These are phyloP conservation scores for Gleditsia sinensis DNA, from an alignment of 306 rosid species.

Conservation along the genomic window DNA sequence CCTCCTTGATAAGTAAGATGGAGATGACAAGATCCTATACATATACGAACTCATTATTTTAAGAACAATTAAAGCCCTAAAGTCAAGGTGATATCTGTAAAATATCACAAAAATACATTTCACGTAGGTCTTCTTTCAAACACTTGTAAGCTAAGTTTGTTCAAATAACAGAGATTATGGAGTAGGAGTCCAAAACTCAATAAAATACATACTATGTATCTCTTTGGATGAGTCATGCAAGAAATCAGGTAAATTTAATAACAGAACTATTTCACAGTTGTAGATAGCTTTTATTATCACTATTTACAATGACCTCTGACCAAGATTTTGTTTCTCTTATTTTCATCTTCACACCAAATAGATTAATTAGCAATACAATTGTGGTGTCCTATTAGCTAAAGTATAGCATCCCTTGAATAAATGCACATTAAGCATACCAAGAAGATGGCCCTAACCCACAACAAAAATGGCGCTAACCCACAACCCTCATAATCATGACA, in stretches of 20 bases:
- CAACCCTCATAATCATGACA: not conserved
- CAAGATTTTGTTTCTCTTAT: not conserved
- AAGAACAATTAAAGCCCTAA: not conserved
- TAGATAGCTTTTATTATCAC: not conserved
- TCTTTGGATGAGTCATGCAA: not conserved
- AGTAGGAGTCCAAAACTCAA: not conserved
- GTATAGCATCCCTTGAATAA: not conserved
- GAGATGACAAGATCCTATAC: not conserved
- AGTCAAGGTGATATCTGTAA: not conserved
- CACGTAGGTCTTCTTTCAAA: conserved; percentile 21
- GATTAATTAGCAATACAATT: not conserved
- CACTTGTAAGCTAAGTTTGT: conserved; percentile 22
- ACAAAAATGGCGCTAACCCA: not conserved
- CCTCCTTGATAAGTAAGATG: not conserved
- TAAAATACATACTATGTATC: not conserved
- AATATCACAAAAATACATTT: not conserved
- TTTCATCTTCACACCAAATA: not conserved
- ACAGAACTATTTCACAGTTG: not conserved
- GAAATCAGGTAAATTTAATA: not conserved
- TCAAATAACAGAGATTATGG: not conserved
- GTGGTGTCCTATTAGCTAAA: not conserved
- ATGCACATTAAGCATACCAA: not conserved
- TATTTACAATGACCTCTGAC: not conserved
- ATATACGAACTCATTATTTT: not conserved
- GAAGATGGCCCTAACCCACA: not conserved